Evolutionary conservation across 2,329 filamentous ascomycete genomes (phyloP).

Genomic region (Verticillium klebahnii): DNA sequence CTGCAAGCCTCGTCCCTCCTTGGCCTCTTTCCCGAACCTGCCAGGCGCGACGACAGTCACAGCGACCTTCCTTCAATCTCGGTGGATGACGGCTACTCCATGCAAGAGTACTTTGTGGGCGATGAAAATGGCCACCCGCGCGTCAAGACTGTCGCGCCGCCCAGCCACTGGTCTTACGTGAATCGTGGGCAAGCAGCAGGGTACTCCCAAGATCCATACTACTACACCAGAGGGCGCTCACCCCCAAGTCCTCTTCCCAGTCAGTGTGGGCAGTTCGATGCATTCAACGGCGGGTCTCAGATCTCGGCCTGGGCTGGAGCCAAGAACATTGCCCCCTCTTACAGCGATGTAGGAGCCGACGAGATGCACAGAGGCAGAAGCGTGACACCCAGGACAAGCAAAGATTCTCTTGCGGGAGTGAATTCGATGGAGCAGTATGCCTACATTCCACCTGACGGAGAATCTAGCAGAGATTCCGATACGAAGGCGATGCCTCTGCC

Average conservation of each 20-base stretch:
- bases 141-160: conserved; percentile 35
- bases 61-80: conserved; percentile 24
- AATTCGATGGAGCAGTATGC: background rate
- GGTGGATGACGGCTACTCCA: conserved; percentile 33
- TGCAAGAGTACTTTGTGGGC: conserved; percentile 33
- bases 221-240: conserved; percentile 46
- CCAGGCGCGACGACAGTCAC: background rate
- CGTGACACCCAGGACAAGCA: conserved; percentile 11
- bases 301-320: conserved; percentile 33
- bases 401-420: conserved; percentile 1
- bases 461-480: background rate
- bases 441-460: background rate
- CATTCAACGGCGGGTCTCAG: conserved; percentile 20
- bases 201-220: conserved; percentile 37
- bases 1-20: conserved; percentile 70
- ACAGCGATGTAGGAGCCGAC: conserved; percentile 26
- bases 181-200: conserved; percentile 26
- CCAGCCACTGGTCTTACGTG: conserved; percentile 38
- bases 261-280: conserved; percentile 31
- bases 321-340: conserved; percentile 31
- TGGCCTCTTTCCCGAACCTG: conserved; percentile 53
- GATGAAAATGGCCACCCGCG: conserved; percentile 28
- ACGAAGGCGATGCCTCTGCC: background rate
- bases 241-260: conserved; percentile 47
- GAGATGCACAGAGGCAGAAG: conserved; percentile 11